These are phyloP conservation scores for Aspergillus oerlinghausenensis DNA, from an alignment of 2,329 filamentous ascomycete species.

Conservation along the genomic window DNA sequence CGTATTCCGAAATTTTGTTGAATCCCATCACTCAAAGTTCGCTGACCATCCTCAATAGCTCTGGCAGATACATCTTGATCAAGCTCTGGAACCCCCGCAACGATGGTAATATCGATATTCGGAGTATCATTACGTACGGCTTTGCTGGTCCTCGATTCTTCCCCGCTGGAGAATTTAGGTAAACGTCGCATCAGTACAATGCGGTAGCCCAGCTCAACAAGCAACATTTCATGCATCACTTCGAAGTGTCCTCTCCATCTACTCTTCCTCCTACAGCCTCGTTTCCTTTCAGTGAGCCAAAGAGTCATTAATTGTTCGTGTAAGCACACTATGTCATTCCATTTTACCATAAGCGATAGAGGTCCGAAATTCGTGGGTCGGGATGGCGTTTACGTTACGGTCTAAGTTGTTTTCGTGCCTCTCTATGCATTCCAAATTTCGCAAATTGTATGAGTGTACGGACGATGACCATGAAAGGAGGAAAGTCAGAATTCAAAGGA, in stretches of 20 bases:
- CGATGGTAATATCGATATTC: slow-evolving; percentile 80
- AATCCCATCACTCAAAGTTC: neutral
- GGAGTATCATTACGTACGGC: slow-evolving; percentile 76
- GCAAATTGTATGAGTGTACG: neutral
- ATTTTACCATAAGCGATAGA: neutral
- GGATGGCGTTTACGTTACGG: neutral
- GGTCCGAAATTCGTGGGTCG: neutral
- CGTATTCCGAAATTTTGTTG: slow-evolving; percentile 8
- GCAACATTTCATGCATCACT: neutral
- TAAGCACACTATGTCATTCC: neutral
- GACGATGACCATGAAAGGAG: neutral
- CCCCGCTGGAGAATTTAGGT: slow-evolving; percentile 62
- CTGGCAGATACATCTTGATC: slow-evolving; percentile 75
- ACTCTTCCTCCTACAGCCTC: neutral
- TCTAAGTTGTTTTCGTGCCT: neutral
- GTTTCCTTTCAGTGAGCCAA: neutral
- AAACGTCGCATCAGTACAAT: neutral
- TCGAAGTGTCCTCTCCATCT: neutral
- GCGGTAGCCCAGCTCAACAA: neutral
- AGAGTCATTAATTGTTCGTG: neutral
- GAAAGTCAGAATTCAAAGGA: neutral
- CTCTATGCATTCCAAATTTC: neutral
- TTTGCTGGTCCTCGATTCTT: slow-evolving; percentile 84
- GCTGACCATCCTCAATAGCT: slow-evolving; percentile 39
- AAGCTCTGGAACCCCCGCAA: slow-evolving; percentile 83